phyloP scores from a whole-genome alignment of 176 grass and related monocot species.

The Musa beccarii region DNA sequence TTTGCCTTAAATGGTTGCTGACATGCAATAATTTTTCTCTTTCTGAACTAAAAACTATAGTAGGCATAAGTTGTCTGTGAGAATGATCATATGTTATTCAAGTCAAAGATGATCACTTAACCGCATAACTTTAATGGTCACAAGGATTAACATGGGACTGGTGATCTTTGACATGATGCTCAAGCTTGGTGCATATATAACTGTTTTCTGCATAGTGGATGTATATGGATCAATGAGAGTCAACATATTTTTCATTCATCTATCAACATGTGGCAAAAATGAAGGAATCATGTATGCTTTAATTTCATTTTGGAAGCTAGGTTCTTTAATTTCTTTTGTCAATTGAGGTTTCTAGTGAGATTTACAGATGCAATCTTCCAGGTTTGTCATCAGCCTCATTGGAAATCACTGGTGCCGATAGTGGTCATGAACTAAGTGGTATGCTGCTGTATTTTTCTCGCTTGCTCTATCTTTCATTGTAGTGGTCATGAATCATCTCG shows the following conservation, averaged over 20 bases:
- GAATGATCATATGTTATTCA: too few relatives aligned
- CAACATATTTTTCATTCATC: neutral
- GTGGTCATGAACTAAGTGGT: slow-evolving; percentile 51
- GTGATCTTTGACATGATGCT: neutral
- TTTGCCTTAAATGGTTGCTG: too few relatives aligned
- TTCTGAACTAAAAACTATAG: too few relatives aligned
- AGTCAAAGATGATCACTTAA: too few relatives aligned
- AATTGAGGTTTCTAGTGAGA: slow-evolving; percentile 21
- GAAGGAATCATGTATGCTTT: neutral
- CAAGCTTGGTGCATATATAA: neutral
- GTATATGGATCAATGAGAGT: neutral
- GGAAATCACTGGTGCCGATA: slow-evolving; percentile 52
- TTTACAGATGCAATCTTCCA: slow-evolving; percentile 29
- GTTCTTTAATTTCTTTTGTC: neutral
- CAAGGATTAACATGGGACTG: too few relatives aligned
- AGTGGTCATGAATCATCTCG: neutral
- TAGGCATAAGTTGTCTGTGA: too few relatives aligned
- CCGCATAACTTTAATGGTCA: too few relatives aligned
- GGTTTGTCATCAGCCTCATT: slow-evolving; percentile 83
- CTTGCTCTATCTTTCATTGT: neutral
- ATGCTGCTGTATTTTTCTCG: slow-evolving; percentile 22
- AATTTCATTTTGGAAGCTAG: neutral
- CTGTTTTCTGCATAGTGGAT: neutral
- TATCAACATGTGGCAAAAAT: neutral
- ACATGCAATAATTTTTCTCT: too few relatives aligned